Conservation (phyloP, 2,329 filamentous ascomycete species). For the Trichoderma gracile region DNA sequence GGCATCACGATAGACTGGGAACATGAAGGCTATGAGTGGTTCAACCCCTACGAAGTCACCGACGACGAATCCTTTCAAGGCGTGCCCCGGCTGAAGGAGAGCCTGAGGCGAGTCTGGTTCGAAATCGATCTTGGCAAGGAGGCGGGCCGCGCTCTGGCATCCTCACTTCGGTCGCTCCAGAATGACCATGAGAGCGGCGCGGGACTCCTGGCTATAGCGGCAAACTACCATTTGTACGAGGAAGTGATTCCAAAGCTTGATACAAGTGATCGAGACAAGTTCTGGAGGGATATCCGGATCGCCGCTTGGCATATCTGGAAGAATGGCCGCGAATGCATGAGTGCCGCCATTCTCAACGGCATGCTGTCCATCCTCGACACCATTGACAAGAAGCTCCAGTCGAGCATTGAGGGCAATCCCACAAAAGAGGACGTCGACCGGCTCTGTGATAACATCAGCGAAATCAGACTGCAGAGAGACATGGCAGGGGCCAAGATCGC, state of each 20-base stretch:
- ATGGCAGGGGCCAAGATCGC: slow-evolving; percentile 38
- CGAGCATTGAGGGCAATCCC: not conserved
- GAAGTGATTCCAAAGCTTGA: slow-evolving; percentile 45
- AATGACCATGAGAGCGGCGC: slow-evolving; percentile 61
- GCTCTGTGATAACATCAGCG: slow-evolving; percentile 29
- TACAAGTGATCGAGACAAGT: slow-evolving; percentile 38
- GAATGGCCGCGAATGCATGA: slow-evolving; percentile 67
- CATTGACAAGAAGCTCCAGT: slow-evolving; percentile 38
- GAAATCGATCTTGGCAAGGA: slow-evolving; percentile 51
- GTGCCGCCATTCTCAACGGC: slow-evolving; percentile 56
- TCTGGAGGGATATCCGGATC: slow-evolving; percentile 59
- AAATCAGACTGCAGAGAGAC: slow-evolving; percentile 30
- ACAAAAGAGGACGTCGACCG: slow-evolving; percentile 25
- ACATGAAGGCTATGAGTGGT: slow-evolving; percentile 60
- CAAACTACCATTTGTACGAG: slow-evolving; percentile 49
- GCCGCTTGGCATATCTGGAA: slow-evolving; percentile 65
- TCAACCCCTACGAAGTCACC: slow-evolving; percentile 52
- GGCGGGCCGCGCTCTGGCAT: slow-evolving; percentile 48
- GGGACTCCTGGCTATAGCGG: slow-evolving; percentile 56
- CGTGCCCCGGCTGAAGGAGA: slow-evolving; percentile 60
- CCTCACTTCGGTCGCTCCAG: slow-evolving; percentile 52
- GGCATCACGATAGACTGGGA: slow-evolving; percentile 62
- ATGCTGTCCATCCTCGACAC: slow-evolving; percentile 49
- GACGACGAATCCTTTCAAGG: slow-evolving; percentile 50
- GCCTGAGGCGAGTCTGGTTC: slow-evolving; percentile 60